Percentiles rank a stretch among this genome's conserved stretches.
These are phyloP conservation scores for Lichtheimia ramosa DNA, from an alignment of 371 early-diverging fungal genomes.

Conservation along the genomic window DNA sequence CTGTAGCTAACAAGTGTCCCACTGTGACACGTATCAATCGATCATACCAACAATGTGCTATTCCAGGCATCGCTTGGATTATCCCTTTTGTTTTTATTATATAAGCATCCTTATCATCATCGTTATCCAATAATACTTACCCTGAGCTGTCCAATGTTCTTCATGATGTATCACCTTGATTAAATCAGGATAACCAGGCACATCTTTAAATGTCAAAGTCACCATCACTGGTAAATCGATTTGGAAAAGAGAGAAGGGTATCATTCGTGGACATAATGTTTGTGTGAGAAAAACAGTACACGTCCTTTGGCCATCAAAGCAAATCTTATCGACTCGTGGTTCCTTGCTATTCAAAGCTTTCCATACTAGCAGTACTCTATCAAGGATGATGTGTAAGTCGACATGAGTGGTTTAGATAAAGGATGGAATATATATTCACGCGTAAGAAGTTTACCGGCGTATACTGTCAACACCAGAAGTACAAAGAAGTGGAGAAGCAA, in stretches of 20 bases:
- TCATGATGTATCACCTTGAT: constrained; percentile 19
- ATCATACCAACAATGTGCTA: constrained; percentile 62
- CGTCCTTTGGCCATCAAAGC: constrained; percentile 18
- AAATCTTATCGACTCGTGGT: constrained; percentile 23
- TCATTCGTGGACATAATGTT: constrained; percentile 18
- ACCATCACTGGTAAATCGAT: constrained; percentile 19
- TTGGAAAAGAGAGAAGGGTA: constrained; percentile 13
- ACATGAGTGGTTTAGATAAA: constrained; percentile 18
- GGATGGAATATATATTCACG: constrained; percentile 5
- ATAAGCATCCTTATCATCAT: neutral
- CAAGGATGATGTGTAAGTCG: neutral
- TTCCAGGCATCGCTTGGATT: constrained; percentile 53
- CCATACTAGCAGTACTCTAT: constrained; percentile 26
- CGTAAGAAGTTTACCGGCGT: constrained; percentile 34
- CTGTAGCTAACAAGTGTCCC: constrained; percentile 48
- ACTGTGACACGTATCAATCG: constrained; percentile 51
- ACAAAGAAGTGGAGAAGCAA: constrained; percentile 50
- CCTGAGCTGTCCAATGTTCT: constrained; percentile 30
- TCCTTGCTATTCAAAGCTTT: constrained; percentile 18
- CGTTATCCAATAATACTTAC: constrained; percentile 3
- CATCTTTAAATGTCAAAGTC: constrained; percentile 18
- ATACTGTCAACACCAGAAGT: constrained; percentile 54
- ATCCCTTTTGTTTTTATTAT: constrained; percentile 32
- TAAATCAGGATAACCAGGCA: constrained; percentile 6
- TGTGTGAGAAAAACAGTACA: constrained; percentile 26